Evolutionary conservation across 768 basidiomycete genomes (phyloP), one percentile per base, ranked within the genome.

Genomic region (Hypholoma sublateritium): DNA sequence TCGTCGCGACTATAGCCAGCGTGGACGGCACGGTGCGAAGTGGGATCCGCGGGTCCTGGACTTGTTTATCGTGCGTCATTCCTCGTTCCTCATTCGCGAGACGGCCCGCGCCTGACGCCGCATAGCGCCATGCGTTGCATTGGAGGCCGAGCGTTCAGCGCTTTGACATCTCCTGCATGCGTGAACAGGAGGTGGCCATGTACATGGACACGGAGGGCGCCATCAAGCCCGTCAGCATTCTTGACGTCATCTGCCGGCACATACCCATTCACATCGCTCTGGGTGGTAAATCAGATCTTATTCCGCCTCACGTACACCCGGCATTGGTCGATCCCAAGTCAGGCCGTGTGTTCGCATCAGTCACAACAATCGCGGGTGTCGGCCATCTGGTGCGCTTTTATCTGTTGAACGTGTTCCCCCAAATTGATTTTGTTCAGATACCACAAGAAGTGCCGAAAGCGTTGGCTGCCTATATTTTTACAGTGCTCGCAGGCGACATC

Each of bases 141-240:
- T 61, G 68, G 41, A 74, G 73, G 37, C 70, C 76, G 47, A 71
- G 68, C 1, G 66, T 58, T 2, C 67, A 63, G 19, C 59, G 69
- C 37, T 65, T 84, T 39, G 78, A 78, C 1, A 69, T 88, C 3
- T 81, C 82, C 6, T 89, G 87, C 60, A 80, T 78, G 0, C 78
- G 80, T 19, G 77, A 85, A 42, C 84, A 89, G 65, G 87, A 89
- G 72, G 77, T 75, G 48, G 79, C 78, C 1, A 88, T 88, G 86
- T 88, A 88, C 61, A 67, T 74, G 39, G 87, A 88, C 55, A 67
- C 69, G 22, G 78, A 81, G 4, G 87, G 86, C 2, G 72, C 82
- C 2, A 75, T 74, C 12, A 78, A 76, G 56, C 84, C 86, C 5
- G 76, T 88, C 7, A 65, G 73, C 39, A 75, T 74, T 7, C 62